Conservation (phyloP, 2,329 filamentous ascomycete species). For the Fusarium decemcellulare region DNA sequence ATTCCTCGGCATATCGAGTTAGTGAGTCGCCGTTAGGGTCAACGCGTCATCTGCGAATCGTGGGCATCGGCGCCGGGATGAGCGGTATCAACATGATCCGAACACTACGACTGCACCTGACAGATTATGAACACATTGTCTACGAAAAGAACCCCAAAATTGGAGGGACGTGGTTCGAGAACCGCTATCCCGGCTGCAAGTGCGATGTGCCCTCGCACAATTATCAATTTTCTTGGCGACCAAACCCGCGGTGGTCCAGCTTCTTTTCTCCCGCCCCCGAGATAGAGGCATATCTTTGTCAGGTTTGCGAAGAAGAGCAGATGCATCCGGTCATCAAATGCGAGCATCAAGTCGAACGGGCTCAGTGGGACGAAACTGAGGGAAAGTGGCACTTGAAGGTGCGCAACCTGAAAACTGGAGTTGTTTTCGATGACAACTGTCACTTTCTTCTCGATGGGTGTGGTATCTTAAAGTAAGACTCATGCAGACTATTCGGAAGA, state of each 20-base stretch:
- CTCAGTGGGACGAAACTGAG: conserved; percentile 10
- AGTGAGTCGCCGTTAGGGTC: no score
- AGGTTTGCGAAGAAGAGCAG: conserved; percentile 14
- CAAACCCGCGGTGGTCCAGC: conserved; percentile 14
- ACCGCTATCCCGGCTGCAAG: conserved; percentile 25
- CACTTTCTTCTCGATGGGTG: conserved; percentile 16
- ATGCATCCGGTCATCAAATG: conserved; percentile 9
- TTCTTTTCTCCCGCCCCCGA: conserved; percentile 17
- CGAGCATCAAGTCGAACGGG: conserved; percentile 6
- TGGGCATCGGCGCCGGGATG: conserved; percentile 17
- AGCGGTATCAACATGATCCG: conserved; percentile 25
- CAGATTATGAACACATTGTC: conserved; percentile 14
- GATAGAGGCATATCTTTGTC: conserved; percentile 16
- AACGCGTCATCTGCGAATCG: no score
- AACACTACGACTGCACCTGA: conserved; percentile 8
- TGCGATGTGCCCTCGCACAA: conserved; percentile 29
- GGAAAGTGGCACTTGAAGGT: conserved; percentile 11
- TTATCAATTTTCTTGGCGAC: conserved; percentile 28
- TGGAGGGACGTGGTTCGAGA: conserved; percentile 27
- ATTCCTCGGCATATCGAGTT: no score
- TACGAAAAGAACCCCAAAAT: conserved; percentile 28
- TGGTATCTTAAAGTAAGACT: conserved; percentile 20
- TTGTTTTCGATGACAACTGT: conserved; percentile 9
- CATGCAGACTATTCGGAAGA: no score
- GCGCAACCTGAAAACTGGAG: neutral